Percentiles rank a stretch among this genome's conserved stretches.
Evolutionary conservation across 768 basidiomycete species (phyloP).

Genomic region (Boletus pseudo-olivaceus): DNA sequence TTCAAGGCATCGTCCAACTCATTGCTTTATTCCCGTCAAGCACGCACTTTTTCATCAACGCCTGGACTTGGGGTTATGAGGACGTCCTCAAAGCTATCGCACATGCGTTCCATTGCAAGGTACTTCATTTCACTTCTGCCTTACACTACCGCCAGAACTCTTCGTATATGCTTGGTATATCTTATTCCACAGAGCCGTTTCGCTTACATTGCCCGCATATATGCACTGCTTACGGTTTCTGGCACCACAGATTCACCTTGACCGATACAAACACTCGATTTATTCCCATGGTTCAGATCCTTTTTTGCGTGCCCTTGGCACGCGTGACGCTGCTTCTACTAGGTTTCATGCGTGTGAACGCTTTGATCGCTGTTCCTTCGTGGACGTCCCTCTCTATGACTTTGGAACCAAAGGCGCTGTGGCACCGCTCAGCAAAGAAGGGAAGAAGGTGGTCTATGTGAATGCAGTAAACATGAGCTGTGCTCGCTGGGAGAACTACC

Average conservation of each 20-base stretch:
- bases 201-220: slow-evolving; percentile 1
- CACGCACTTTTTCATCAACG: slow-evolving; percentile 82
- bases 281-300: slow-evolving; percentile 59
- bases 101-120: slow-evolving; percentile 59
- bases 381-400: slow-evolving; percentile 39
- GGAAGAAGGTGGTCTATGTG: slow-evolving; percentile 71
- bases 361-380: slow-evolving; percentile 65
- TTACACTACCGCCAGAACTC: neutral
- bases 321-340: slow-evolving; percentile 55
- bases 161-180: neutral
- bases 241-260: slow-evolving; percentile 71
- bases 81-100: slow-evolving; percentile 79
- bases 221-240: slow-evolving; percentile 4
- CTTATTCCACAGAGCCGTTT: neutral
- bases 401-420: slow-evolving; percentile 3
- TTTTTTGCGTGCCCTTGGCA: slow-evolving; percentile 56
- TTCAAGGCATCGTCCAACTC: slow-evolving; percentile 61
- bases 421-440: slow-evolving; percentile 38
- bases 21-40: slow-evolving; percentile 62
- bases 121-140: slow-evolving; percentile 18
- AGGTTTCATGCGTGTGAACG: slow-evolving; percentile 96
- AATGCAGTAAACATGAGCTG: slow-evolving; percentile 77
- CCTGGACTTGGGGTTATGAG: slow-evolving; percentile 98
- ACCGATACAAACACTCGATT: slow-evolving; percentile 79
- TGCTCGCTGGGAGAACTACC: slow-evolving; percentile 51